Conservation (phyloP, 352 stramenopile species). For the Phytopythium boreale region DNA sequence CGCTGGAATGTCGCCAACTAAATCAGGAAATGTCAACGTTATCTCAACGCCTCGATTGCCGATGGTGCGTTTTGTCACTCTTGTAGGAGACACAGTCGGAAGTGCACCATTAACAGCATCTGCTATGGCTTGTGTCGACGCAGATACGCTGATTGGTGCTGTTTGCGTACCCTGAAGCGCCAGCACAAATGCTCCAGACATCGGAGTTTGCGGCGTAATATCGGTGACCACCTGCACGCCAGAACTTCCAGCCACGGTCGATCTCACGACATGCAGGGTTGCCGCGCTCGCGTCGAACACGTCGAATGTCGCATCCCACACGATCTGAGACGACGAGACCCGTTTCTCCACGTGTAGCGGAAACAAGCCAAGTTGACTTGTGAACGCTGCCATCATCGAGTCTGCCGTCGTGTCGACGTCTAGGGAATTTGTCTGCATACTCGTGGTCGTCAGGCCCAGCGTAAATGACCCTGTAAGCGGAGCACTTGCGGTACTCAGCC, state of each 20-base stretch:
- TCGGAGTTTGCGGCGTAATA: conserved; percentile 10
- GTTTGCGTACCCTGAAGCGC: conserved; percentile 8
- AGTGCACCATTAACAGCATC: conserved; percentile 2
- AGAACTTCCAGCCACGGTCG: conserved; percentile 19
- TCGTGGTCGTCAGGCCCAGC: conserved; percentile 15
- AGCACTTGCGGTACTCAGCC: conserved; percentile 10
- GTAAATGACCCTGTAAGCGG: conserved; percentile 21
- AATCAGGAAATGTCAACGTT: conserved; percentile 19
- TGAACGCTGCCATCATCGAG: conserved; percentile 9
- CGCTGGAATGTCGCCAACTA: conserved; percentile 15
- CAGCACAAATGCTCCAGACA: conserved; percentile 23
- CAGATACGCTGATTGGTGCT: conserved; percentile 1
- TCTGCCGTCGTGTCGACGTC: conserved; percentile 14
- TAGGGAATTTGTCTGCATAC: conserved; percentile 7
- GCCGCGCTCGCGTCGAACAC: conserved; percentile 22
- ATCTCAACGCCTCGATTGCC: background rate
- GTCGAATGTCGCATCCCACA: conserved; percentile 30
- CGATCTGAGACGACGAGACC: conserved; percentile 12
- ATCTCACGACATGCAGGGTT: conserved; percentile 14
- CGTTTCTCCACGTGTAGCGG: conserved; percentile 22
- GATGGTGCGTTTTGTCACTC: background rate
- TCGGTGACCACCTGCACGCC: conserved; percentile 18
- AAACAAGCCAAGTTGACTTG: conserved; percentile 13
- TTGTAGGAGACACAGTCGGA: background rate
- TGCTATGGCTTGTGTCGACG: conserved; percentile 6